Percentiles rank a stretch among this genome's conserved stretches.
phyloP scores from a whole-genome alignment of 148 eudicot genomes.

The Chenopodium formosanum region DNA sequence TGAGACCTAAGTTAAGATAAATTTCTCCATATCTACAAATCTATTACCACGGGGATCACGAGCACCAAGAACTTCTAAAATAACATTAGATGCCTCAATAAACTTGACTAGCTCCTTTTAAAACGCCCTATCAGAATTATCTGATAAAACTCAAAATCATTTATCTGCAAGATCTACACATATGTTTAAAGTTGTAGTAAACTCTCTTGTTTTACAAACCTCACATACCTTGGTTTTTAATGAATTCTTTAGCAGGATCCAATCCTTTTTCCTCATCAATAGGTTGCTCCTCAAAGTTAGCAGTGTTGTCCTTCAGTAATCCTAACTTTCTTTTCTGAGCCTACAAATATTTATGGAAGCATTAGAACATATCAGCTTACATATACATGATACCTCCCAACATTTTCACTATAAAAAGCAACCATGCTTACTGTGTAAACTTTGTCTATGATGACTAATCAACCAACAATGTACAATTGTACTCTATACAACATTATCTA shows the following conservation, averaged over 20 bases:
- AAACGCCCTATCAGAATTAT: slow-evolving; percentile 75
- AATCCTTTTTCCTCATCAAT: slow-evolving; percentile 33
- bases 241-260: slow-evolving; percentile 25
- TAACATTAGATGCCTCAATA: slow-evolving; percentile 90
- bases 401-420: background rate
- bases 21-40: slow-evolving; percentile 82
- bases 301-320: slow-evolving; percentile 41
- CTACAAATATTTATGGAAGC: slow-evolving; percentile 28
- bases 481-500: background rate
- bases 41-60: slow-evolving; percentile 96
- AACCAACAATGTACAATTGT: background rate
- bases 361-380: slow-evolving; percentile 2
- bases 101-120: slow-evolving; percentile 97
- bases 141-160: slow-evolving; percentile 26
- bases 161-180: no score
- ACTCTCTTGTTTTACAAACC: background rate
- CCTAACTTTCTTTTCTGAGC: slow-evolving; percentile 84
- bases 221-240: slow-evolving; percentile 52
- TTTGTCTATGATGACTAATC: background rate
- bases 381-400: background rate
- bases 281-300: slow-evolving; percentile 32
- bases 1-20: slow-evolving; percentile 75
- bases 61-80: slow-evolving; percentile 95
- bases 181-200: background rate
- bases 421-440: background rate